Base-by-base conservation (phyloP, 148 eudicot genomes). In the Amaranthus cruentus region DNA sequence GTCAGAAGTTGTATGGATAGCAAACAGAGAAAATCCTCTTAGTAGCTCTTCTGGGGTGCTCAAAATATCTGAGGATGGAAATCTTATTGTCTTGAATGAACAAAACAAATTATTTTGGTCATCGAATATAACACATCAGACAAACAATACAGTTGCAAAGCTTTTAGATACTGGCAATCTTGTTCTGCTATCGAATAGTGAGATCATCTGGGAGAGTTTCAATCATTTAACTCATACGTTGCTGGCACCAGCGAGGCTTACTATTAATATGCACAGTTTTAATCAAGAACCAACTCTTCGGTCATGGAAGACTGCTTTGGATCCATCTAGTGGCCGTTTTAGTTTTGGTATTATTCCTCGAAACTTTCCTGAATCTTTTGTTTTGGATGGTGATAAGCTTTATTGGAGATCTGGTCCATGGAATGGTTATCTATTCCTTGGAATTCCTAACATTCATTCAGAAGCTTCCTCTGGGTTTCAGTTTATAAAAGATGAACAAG, bases 191-290 rank as follows among this genome's bases (percentile, higher is more conserved):
- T 60, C 4, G 14, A 6, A n/a, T 28, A 69, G 62, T 15, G 76
- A 38, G 74, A 62, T 12, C 47, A 69, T 88, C 1, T 92, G 92
- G 91, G 95, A 89, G 69, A 88, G 97, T 83, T 88, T 90, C 63
- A 85, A 91, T 68, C 69, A 86, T 28, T 95, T 90, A 0, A 73
- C 89, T 46, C 88, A 92, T 55, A 80, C 92, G 0, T 49, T 86
- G 6, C 57, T 91, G 47, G 76, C 82, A 4, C 54, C 54, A 72
- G 66, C 71, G 38, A 28, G 38, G 38, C 1, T 28, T 28, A 28
- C 38, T 28, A 9, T 38, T 71, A 48, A 6, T 70, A 10, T 52
- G 21, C 47, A 21, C 21, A 49, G 75, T 75, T 38, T 74, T 60
- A 6, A 55, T 51, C 38, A 54, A 10, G 50, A 13, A 53, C 47